A percentile compares a stretch with the other conserved stretches of the same genome.
phyloP scores from a whole-genome alignment of 169 alveolate species.

The Plasmodium falciparum region DNA sequence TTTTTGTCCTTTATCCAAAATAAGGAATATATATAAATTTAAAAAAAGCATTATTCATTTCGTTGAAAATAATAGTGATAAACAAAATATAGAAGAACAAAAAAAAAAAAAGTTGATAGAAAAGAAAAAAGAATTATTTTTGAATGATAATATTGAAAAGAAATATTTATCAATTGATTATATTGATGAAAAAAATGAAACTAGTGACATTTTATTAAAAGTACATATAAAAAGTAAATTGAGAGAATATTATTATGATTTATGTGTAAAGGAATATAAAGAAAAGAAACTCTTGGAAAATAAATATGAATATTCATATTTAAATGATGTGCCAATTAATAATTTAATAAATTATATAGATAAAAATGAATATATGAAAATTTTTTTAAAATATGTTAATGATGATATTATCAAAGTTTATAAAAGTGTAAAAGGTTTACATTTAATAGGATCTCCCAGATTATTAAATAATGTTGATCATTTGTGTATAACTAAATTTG shows the following conservation, averaged over 20 bases:
- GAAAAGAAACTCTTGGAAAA: constrained; percentile 47
- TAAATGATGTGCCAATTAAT: constrained; percentile 67
- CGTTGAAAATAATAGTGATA: background rate
- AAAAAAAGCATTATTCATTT: background rate
- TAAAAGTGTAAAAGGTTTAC: constrained; percentile 30
- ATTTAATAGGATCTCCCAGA: constrained; percentile 69
- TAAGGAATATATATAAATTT: background rate
- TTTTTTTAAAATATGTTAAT: constrained; percentile 48
- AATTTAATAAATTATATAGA: constrained; percentile 69
- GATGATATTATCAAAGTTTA: constrained; percentile 64
- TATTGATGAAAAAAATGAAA: constrained; percentile 62
- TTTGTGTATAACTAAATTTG: constrained; percentile 50
- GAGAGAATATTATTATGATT: constrained; percentile 62
- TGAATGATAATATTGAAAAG: constrained; percentile 22
- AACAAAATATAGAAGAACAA: background rate
- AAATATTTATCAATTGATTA: constrained; percentile 23
- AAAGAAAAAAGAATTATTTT: constrained; percentile 8
- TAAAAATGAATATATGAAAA: constrained; percentile 38
- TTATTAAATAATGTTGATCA: constrained; percentile 54
- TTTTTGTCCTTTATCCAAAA: background rate
- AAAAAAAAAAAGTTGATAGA: background rate
- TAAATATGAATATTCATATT: constrained; percentile 64
- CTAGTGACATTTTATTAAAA: constrained; percentile 48
- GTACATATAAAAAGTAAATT: constrained; percentile 38
- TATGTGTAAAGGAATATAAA: constrained; percentile 61